Base-by-base conservation (phyloP, 768 basidiomycete genomes). In the Tephrocybe sp. region DNA sequence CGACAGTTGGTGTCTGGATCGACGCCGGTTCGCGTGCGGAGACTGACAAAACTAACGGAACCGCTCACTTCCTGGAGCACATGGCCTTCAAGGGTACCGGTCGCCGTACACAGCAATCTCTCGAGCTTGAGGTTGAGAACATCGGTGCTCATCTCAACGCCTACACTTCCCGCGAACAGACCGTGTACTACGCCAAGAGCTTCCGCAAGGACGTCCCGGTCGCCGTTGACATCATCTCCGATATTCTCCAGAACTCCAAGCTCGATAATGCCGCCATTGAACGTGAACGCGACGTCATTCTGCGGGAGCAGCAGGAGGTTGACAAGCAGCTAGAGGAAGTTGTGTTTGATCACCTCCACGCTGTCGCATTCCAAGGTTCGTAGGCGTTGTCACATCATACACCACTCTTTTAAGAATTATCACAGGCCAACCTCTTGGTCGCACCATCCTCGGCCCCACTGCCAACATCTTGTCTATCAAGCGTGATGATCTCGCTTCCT, bases 1-100 rank as follows among this genome's bases (percentile, higher is more conserved):
- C 95, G 6, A 99, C 96, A n/a, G 93, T 98, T 28, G 97, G 97
- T 55, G 88, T 98, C 52, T 99, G 94, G 94, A 96, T 99, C 61
- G 96, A 98, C 67, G 96, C 97, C 51, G 97, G 97, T 56, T 94
- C 92, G 56, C 83, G 97, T 48, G 95, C 94, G 51, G 97, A 99
- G 80, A 96, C 89, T 39, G 87, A 92, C 73, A 83, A 84, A 71
- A 96, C 92, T 31, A 95, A 88, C 60, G 97, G 97, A 44, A 94
- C 93, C 9, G 97, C 97, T 37, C 97, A 98, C 74, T 99, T 99
- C 79, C 83, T 98, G 52, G 97, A 99, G 70, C 92, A 95, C 64
- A 93, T 96, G 93, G 93, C 93, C 31, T 96, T 96, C 82, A 95
- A 95, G 72, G 97, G 97, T 48, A 99, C 96, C 51, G 81, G 82